These are phyloP conservation scores for Lactuca saligna DNA, from an alignment of 129 eudicot species.

Conservation along the genomic window DNA sequence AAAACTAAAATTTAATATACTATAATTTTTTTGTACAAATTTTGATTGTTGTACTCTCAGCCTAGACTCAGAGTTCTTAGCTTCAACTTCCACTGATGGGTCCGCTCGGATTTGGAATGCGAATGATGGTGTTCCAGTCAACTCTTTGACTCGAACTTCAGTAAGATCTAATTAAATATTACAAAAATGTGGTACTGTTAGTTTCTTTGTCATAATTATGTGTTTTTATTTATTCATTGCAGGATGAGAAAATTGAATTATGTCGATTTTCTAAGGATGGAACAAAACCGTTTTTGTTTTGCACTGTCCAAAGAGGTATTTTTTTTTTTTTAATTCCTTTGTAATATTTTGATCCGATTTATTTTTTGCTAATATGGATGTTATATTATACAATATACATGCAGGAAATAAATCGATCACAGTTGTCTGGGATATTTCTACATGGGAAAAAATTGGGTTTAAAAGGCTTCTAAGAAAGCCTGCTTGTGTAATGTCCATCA, in stretches of 20 bases:
- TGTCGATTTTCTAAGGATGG: slow-evolving; percentile 97
- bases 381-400: neutral
- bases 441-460: slow-evolving; percentile 85
- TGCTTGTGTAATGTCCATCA: slow-evolving; percentile 78
- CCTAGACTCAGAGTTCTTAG: slow-evolving; percentile 94
- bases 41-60: slow-evolving; percentile 40
- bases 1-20: slow-evolving; percentile 1
- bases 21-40: neutral
- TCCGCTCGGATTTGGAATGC: slow-evolving; percentile 95
- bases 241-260: slow-evolving; percentile 89
- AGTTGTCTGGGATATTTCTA: slow-evolving; percentile 88
- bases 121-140: slow-evolving; percentile 75
- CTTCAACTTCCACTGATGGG: slow-evolving; percentile 95
- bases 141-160: slow-evolving; percentile 68
- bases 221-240: slow-evolving; percentile 19
- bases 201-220: slow-evolving; percentile 15
- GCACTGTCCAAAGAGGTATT: slow-evolving; percentile 83
- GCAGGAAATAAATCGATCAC: slow-evolving; percentile 64
- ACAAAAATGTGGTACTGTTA: neutral
- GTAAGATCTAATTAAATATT: slow-evolving; percentile 40
- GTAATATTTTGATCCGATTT: neutral
- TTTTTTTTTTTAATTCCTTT: slow-evolving; percentile 10
- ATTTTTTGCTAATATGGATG: slow-evolving; percentile 3
- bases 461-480: slow-evolving; percentile 75
- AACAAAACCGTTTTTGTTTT: slow-evolving; percentile 86